Evolutionary conservation across 2,329 filamentous ascomycete genomes (phyloP).

Genomic region (Lomentospora prolificans): DNA sequence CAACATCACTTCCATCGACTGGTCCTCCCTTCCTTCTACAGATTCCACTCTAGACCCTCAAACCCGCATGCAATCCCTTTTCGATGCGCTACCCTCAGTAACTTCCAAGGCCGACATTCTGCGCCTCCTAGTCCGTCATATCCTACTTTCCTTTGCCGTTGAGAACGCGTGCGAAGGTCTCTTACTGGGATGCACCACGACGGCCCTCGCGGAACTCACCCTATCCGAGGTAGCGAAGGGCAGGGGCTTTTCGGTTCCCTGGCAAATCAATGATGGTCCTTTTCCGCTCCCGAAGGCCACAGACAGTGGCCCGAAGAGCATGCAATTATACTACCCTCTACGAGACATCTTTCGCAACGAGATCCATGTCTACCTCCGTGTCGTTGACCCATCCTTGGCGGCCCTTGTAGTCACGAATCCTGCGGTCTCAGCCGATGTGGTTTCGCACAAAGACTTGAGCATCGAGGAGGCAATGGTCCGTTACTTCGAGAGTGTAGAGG

Average conservation of each 20-base stretch:
- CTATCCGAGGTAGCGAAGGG: conserved; percentile 87
- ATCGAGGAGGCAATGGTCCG: conserved; percentile 86
- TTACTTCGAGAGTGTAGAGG: conserved; percentile 71
- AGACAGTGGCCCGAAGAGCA: conserved; percentile 12
- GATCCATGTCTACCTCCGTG: conserved; percentile 53
- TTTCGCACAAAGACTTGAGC: conserved; percentile 66
- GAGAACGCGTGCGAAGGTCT: conserved; percentile 55
- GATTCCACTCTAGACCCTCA: conserved; percentile 18
- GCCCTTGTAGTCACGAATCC: conserved; percentile 26
- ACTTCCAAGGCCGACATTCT: conserved; percentile 69
- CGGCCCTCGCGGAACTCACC: conserved; percentile 74
- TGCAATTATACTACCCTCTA: conserved; percentile 61
- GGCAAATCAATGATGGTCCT: conserved; percentile 68
- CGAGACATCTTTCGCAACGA: conserved; percentile 81
- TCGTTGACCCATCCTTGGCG: conserved; percentile 41
- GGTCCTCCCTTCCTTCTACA: conserved; percentile 33
- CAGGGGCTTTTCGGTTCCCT: conserved; percentile 72
- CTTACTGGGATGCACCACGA: conserved; percentile 79
- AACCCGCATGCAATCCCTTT: conserved; percentile 40
- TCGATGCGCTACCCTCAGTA: conserved; percentile 56
- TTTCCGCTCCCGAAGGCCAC: conserved; percentile 16
- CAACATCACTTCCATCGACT: conserved; percentile 39
- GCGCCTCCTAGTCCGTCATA: conserved; percentile 58
- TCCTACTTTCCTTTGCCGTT: conserved; percentile 59
- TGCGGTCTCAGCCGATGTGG: conserved; percentile 27